A percentile compares a stretch with the other conserved stretches of the same genome.
phyloP scores from a whole-genome alignment of 2,329 filamentous ascomycete genomes.

The Huntiella savannae region DNA sequence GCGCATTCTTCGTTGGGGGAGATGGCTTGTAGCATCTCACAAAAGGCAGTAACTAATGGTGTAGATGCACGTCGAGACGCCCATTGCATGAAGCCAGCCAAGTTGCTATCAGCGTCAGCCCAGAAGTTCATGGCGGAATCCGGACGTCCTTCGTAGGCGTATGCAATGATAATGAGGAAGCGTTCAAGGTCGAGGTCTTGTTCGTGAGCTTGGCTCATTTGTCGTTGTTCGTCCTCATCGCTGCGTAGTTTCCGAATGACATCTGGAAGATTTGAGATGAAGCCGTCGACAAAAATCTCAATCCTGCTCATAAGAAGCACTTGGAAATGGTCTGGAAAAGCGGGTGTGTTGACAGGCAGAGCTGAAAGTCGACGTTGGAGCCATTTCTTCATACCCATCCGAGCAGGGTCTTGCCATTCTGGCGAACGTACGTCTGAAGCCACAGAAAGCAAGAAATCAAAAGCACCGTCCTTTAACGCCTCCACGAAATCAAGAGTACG shows the following conservation, averaged over 20 bases:
- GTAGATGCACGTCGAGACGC: conserved; percentile 89
- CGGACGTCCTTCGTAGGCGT: conserved; percentile 68
- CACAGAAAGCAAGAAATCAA: conserved; percentile 77
- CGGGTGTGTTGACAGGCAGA: conserved; percentile 45
- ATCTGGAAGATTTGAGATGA: conserved; percentile 90
- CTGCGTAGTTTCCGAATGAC: conserved; percentile 67
- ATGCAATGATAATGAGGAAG: conserved; percentile 82
- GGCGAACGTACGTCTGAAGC: conserved; percentile 63
- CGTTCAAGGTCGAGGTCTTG: conserved; percentile 64
- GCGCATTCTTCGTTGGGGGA: conserved; percentile 70
- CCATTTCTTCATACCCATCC: conserved; percentile 63
- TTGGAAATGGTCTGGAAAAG: conserved; percentile 56
- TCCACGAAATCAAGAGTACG: conserved; percentile 57
- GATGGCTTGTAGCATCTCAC: conserved; percentile 83
- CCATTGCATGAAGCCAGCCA: conserved; percentile 92
- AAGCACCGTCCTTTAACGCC: conserved; percentile 68
- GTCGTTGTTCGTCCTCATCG: conserved; percentile 76
- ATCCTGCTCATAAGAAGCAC: conserved; percentile 57
- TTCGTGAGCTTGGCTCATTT: conserved; percentile 43
- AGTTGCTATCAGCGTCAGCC: conserved; percentile 77
- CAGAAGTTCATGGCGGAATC: conserved; percentile 81
- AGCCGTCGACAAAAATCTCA: conserved; percentile 74
- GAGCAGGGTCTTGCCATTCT: conserved; percentile 76
- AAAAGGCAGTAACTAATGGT: conserved; percentile 88
- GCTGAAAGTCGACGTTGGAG: conserved; percentile 62